Base-by-base conservation (phyloP, 345 rosid genomes). In the Eucalyptus lansdowneana region DNA sequence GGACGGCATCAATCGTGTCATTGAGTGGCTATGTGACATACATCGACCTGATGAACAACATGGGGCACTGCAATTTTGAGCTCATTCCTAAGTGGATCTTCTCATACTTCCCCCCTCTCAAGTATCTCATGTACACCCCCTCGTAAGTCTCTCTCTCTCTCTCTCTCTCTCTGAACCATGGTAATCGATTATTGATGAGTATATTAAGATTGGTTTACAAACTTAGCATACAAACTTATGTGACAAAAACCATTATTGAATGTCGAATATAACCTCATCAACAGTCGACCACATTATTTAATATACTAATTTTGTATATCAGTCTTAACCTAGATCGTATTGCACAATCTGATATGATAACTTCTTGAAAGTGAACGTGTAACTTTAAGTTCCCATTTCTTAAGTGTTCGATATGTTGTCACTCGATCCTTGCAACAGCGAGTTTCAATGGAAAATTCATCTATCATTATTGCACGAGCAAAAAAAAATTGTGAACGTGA, bases 11-110 rank as follows among this genome's bases (percentile, higher is more conserved):
- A 19, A 34, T 90, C 0, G 11, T 22, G 34, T 12, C 65, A 22
- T 34, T 40, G 0, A 14, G 42, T 10, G 89, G 81, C 34, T 93
- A 91, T 45, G 3, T 91, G 9, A 86, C 90, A 6, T 91, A 90
- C 90, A 93, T 91, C 86, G 90, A 88, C 85, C 31, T 88, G 16
- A 88, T 88, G 90, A 88, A 83, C 80, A 91, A 93, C 37, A 89
- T 93, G 94, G 94, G 94, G 4, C 94, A 91, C 67, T 93, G 94
- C 92, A 93, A 93, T 89, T 93, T 93, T 67, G 94, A 93, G 89
- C 86, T 93, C 87, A 50, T 93, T 58, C 93, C 94, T 7, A 87
- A 87, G 40, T 89, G 69, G 53, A 22, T 92, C 54, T 93, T 93
- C 86, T 76, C 91, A 49, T 42, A 87, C 42, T 91, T 91, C 49